phyloP scores from a whole-genome alignment of 2,329 filamentous ascomycete species.

The Passalora sequoiae region DNA sequence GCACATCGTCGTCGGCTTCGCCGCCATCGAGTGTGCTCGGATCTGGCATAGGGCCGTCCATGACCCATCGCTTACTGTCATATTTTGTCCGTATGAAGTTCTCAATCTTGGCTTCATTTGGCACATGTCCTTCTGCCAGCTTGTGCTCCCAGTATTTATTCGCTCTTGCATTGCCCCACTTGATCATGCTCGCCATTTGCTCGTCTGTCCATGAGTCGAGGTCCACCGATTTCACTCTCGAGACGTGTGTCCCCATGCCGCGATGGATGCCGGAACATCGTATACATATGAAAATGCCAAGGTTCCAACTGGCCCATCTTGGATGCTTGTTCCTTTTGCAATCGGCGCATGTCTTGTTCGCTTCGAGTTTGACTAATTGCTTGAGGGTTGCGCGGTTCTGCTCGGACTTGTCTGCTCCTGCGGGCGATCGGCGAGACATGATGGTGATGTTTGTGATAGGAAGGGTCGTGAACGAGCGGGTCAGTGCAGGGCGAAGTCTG shows the following conservation, averaged over 20 bases:
- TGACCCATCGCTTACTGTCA: conserved; percentile 97
- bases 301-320: conserved; percentile 98
- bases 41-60: conserved; percentile 92
- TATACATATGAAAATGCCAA: conserved; percentile 96
- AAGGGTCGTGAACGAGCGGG: no score
- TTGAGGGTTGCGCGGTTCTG: conserved; percentile 94
- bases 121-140: conserved; percentile 81
- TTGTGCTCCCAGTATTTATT: conserved; percentile 99
- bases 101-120: conserved; percentile 96
- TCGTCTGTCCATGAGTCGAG: conserved; percentile 98
- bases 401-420: conserved; percentile 75
- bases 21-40: conserved; percentile 82
- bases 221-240: conserved; percentile 95
- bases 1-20: conserved; percentile 59
- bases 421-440: conserved; percentile 78
- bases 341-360: conserved; percentile 95
- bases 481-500: no score
- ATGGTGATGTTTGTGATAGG: no score
- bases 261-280: conserved; percentile 94
- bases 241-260: conserved; percentile 98
- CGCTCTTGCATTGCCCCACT: conserved; percentile 91
- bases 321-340: conserved; percentile 99
- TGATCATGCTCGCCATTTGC: conserved; percentile 86
- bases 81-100: conserved; percentile 99
- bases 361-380: conserved; percentile 85